Evolutionary conservation across 305 asterid genomes (phyloP).

Genomic region (Euphrasia arctica): DNA sequence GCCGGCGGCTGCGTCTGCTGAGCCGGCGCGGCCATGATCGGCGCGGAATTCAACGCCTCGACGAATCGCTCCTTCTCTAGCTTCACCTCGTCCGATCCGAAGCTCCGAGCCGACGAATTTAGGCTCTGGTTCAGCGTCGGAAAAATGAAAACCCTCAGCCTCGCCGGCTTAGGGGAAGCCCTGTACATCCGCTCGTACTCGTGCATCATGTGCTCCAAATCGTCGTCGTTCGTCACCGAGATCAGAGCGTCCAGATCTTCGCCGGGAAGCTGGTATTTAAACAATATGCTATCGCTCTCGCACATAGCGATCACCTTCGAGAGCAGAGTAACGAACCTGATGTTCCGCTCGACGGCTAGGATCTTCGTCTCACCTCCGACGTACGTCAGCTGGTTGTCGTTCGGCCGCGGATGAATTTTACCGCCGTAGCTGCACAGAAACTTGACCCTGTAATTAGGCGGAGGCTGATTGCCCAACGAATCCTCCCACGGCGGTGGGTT

Average conservation of each 20-base stretch:
- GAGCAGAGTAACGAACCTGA: conserved; percentile 37
- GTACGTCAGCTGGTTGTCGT: conserved; percentile 58
- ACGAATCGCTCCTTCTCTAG: conserved; percentile 92
- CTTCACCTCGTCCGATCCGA: conserved; percentile 71
- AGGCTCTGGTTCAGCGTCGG: conserved; percentile 41
- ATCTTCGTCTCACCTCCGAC: conserved; percentile 62
- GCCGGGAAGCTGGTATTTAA: conserved; percentile 93
- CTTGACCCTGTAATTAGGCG: conserved; percentile 44
- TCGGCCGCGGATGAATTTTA: conserved; percentile 59
- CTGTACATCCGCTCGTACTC: conserved; percentile 78
- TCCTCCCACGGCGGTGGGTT: conserved; percentile 87
- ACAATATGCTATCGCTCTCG: conserved; percentile 56
- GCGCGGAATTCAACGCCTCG: conserved; percentile 85
- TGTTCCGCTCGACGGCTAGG: conserved; percentile 50
- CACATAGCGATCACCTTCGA: conserved; percentile 44
- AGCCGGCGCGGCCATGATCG: conserved; percentile 39
- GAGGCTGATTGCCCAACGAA: conserved; percentile 43
- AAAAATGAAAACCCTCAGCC: conserved; percentile 73
- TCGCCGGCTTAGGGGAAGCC: conserved; percentile 70
- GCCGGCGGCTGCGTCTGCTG: conserved; percentile 37
- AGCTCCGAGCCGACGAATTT: conserved; percentile 47
- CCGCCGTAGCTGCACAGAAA: conserved; percentile 68
- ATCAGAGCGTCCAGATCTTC: conserved; percentile 96
- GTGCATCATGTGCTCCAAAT: conserved; percentile 90
- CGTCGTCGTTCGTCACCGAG: conserved; percentile 84